A percentile compares a stretch with the other conserved stretches of the same genome.
Evolutionary conservation across 2,329 filamentous ascomycete species (phyloP).

Genomic region (Fusarium hainanense): DNA sequence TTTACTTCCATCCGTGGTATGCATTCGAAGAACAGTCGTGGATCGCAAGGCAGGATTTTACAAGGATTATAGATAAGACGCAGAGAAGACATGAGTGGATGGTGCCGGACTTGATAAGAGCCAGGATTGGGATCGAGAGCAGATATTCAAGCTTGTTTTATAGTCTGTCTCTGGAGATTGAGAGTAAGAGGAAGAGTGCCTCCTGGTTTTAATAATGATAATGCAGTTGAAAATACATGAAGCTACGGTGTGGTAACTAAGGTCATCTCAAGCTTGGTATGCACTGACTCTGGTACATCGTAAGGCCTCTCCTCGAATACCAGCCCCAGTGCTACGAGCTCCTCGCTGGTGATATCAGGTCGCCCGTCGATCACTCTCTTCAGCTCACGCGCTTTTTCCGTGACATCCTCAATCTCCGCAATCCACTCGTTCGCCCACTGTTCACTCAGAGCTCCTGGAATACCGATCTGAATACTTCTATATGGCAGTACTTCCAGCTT

Average conservation of each 20-base stretch:
- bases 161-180: constrained; percentile 28
- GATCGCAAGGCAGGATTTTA: constrained; percentile 31
- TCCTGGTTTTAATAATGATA: constrained; percentile 29
- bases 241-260: background rate
- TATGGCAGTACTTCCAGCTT: constrained; percentile 58
- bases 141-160: constrained; percentile 45
- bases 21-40: constrained; percentile 42
- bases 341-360: constrained; percentile 48
- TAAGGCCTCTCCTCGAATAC: constrained; percentile 60
- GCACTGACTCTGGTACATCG: constrained; percentile 54
- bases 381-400: constrained; percentile 61
- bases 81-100: constrained; percentile 27
- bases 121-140: constrained; percentile 39
- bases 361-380: constrained; percentile 58
- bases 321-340: constrained; percentile 53
- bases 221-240: background rate
- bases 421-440: constrained; percentile 64
- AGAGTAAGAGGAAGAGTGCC: constrained; percentile 11
- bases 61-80: constrained; percentile 31
- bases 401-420: constrained; percentile 68
- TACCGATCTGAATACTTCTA: constrained; percentile 71
- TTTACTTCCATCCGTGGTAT: constrained; percentile 46
- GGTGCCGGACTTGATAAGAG: constrained; percentile 22
- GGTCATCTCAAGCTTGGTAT: constrained; percentile 49
- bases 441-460: constrained; percentile 59